Evolutionary conservation across 352 stramenopile genomes (phyloP).

Genomic region (Saprolegnia parasitica): DNA sequence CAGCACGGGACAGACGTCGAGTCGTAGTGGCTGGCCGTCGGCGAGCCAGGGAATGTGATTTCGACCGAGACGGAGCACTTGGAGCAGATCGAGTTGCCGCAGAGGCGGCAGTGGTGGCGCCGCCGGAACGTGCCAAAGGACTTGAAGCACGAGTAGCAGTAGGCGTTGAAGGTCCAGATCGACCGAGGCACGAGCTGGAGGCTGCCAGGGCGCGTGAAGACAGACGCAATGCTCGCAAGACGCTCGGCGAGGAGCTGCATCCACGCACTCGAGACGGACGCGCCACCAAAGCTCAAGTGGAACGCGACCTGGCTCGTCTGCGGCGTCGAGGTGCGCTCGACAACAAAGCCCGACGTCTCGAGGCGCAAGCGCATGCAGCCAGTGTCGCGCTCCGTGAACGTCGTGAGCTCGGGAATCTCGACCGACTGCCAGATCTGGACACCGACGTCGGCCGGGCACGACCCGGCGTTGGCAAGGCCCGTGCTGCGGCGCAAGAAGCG

Average conservation of each 20-base stretch:
- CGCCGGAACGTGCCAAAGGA: conserved; percentile 8
- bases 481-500: neutral
- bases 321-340: conserved; percentile 18
- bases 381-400: conserved; percentile 1
- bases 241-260: conserved; percentile 7
- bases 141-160: conserved; percentile 23
- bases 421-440: conserved; percentile 26
- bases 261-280: neutral
- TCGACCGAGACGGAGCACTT: conserved; percentile 5
- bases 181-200: conserved; percentile 14
- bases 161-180: conserved; percentile 21
- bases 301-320: conserved; percentile 25
- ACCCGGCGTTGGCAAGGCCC: conserved; percentile 6
- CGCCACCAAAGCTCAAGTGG: neutral
- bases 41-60: conserved; percentile 2
- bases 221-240: neutral
- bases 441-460: conserved; percentile 5
- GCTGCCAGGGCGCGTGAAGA: neutral
- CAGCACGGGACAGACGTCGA: conserved; percentile 10
- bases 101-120: conserved; percentile 25
- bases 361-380: conserved; percentile 15
- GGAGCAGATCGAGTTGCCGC: conserved; percentile 22
- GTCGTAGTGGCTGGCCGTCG: conserved; percentile 6
- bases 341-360: conserved; percentile 18
- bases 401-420: conserved; percentile 11